Evolutionary conservation across 129 eudicot genomes (phyloP).

Genomic region (Flaveria linearis): DNA sequence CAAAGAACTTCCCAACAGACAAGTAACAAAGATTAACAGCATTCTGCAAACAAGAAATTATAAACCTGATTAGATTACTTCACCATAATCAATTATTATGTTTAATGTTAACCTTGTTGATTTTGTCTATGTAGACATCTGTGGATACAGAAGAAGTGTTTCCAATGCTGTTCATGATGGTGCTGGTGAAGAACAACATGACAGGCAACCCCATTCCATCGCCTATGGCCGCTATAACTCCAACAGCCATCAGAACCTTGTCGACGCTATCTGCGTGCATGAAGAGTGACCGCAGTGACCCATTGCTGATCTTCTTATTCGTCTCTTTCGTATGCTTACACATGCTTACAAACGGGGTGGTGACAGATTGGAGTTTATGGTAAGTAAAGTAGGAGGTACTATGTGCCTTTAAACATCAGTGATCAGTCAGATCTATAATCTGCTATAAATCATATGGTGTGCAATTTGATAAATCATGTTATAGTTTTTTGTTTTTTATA

Average conservation of each 20-base stretch:
- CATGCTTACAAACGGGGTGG: constrained; percentile 8
- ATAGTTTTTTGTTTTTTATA: not conserved
- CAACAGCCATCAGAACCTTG: constrained; percentile 54
- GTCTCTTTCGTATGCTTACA: not conserved
- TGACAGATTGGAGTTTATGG: not conserved
- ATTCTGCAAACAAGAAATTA: constrained; percentile 37
- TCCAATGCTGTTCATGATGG: constrained; percentile 43
- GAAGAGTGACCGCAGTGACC: constrained; percentile 58
- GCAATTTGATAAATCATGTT: not conserved
- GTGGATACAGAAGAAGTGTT: constrained; percentile 19
- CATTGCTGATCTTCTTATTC: constrained; percentile 23
- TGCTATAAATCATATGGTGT: not conserved
- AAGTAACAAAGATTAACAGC: constrained; percentile 45
- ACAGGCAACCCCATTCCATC: constrained; percentile 64
- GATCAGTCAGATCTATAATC: not conserved
- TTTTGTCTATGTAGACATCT: constrained; percentile 26
- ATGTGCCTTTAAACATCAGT: too few species aligned
- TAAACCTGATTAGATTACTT: not conserved
- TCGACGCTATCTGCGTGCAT: constrained; percentile 76
- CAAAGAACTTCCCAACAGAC: constrained; percentile 51
- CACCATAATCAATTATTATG: not conserved
- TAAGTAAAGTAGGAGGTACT: not conserved
- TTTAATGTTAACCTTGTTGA: constrained; percentile 48
- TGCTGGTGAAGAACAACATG: constrained; percentile 30
- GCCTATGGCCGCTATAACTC: constrained; percentile 61